Base-by-base conservation (phyloP, 768 basidiomycete genomes). In the Lentinula edodes region DNA sequence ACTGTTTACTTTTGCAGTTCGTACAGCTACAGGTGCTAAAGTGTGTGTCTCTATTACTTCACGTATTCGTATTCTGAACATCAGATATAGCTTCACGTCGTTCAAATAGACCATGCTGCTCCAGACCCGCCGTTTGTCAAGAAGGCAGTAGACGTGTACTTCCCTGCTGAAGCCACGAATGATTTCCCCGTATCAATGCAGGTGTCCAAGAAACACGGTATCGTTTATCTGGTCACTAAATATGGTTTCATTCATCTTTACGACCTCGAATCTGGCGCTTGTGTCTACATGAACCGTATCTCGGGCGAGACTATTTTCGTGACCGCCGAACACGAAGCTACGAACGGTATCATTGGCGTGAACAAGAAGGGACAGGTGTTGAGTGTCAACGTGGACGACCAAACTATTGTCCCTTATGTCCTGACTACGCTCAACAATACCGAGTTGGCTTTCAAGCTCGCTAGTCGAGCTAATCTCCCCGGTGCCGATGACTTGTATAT, bases 131-230 rank as follows among this genome's bases (percentile, higher is more conserved):
- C 89, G 6, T 99, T 97, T 79, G 83, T 84, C 38, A 99, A 99
- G 83, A 98, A 97, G 76, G 92, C 92, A 10, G 95, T 98, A 63
- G 97, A 99, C 67, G 96, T 99, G 39, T 99, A 95, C 80, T 99
- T 98, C 84, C 97, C 97, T 58, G 89, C 95, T 1, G 97, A 99
- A 73, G 97, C 97, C 6, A 90, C 88, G 56, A 98, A 95, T 71
- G 97, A 99, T 71, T 99, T 99, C 81, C 97, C 97, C 16, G 97
- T 99, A 34, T 93, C 97, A 34, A 98, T 99, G 94, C 97, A 99
- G 72, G 93, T 98, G 39, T 98, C 97, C 43, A 88, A 90, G 74
- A 92, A 93, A 73, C 95, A 97, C 74, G 96, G 97, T 39, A 93
- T 99, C 74, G 79, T 97, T 69, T 99, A 95, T 77, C 83, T 99